Evolutionary conservation across 192 early-diverging fungal genomes (phyloP), one percentile per base, ranked within the genome.

Genomic region (Geranomyces michiganensis): DNA sequence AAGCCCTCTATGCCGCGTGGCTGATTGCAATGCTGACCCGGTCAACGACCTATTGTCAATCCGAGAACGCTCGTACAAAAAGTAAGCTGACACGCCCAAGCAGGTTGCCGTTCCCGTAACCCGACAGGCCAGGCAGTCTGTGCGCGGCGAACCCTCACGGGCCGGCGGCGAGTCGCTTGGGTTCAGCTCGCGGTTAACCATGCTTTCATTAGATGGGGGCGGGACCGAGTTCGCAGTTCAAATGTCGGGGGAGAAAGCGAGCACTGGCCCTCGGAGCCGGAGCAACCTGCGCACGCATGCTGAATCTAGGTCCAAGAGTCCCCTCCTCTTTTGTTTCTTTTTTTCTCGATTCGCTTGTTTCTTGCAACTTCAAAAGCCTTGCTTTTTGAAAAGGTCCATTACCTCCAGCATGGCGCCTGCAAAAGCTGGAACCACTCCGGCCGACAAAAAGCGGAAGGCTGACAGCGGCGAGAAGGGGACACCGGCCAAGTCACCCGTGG

Each of bases 91-190:
- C n/a, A 72, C 14, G 48, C 70, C 70, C 22, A 72, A 21, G 10
- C 44, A 41, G 13, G 70, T 72, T 15, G 70, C 70, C 13, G 62
- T 65, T 12, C 70, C 70, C 19, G 70, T 72, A 0, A 72, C 21
- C 13, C 62, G 60, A 32, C 70, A 72, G 24, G 70, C 47, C 13
- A 72, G 70, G 46, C 70, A 72, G 32, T 72, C 70, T 62, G 58
- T 17, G 19, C 27, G 58, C 27, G 26, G 31, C 2, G 58, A 60
- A 27, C 51, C 51, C 10, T 3, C 36, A 10, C 36, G 36, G 36
- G 36, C 36, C 10, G 36, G 36, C 36, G 36, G 36, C 36, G 36
- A 41, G n/a, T n/a, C n/a, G n/a, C n/a, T n/a, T n/a, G n/a, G n/a
- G n/a, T n/a, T n/a, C n/a, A n/a, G n/a, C n/a, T n/a, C n/a, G n/a